These are phyloP conservation scores for Irpex rosettiformis DNA, from an alignment of 1,284 basidiomycete species.

Conservation along the genomic window DNA sequence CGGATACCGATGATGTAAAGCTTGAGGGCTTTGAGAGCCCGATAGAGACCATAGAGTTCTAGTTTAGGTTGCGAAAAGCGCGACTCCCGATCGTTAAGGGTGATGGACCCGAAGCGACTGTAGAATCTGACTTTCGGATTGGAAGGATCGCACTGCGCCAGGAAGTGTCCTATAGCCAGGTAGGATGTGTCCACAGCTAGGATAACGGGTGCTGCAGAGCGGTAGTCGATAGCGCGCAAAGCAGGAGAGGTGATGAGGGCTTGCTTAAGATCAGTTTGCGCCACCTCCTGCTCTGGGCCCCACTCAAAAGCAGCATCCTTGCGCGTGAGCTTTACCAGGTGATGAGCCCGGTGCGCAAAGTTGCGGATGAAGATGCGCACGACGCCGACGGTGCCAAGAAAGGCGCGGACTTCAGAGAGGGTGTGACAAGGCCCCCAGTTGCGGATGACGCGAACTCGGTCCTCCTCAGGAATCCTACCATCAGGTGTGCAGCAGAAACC, in stretches of 20 bases:
- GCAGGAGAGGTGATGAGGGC: conserved; percentile 20
- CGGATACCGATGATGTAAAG: conserved; percentile 28
- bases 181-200: conserved; percentile 34
- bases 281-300: conserved; percentile 8
- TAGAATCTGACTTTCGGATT: neutral
- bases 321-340: conserved; percentile 24
- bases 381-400: conserved; percentile 20
- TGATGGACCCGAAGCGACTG: conserved; percentile 29
- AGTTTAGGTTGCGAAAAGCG: conserved; percentile 36
- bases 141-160: conserved; percentile 26
- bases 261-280: conserved; percentile 24
- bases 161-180: conserved; percentile 31
- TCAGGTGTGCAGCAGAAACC: conserved; percentile 23
- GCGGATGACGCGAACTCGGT: conserved; percentile 25
- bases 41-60: conserved; percentile 34
- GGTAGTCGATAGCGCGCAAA: conserved; percentile 28
- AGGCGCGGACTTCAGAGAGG: conserved; percentile 27
- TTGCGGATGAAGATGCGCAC: conserved; percentile 29
- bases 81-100: conserved; percentile 28
- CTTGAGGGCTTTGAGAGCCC: conserved; percentile 28
- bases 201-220: conserved; percentile 23
- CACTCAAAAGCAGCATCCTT: conserved; percentile 20
- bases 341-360: conserved; percentile 23
- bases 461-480: conserved; percentile 25
- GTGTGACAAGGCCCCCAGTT: conserved; percentile 24